These are phyloP conservation scores for Zygoascus meyerae DNA, from an alignment of 1,139 yeast genomes.

Conservation along the genomic window DNA sequence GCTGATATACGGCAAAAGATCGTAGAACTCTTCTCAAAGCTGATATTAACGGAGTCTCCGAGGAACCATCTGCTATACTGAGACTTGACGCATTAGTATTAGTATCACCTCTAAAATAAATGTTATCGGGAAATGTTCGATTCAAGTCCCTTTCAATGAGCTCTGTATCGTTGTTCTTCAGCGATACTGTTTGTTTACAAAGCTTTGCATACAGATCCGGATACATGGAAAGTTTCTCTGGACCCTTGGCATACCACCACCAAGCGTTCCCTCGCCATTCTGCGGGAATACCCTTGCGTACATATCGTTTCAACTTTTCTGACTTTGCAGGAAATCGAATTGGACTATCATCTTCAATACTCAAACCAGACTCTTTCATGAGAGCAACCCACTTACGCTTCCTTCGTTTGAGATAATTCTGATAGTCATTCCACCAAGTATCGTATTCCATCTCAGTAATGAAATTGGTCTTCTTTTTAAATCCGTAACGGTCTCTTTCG, in stretches of 20 bases:
- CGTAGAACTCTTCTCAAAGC: constrained; percentile 74
- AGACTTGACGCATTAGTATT: constrained; percentile 6
- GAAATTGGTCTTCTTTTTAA: constrained; percentile 56
- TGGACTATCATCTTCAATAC: constrained; percentile 29
- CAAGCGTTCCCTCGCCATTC: constrained; percentile 97
- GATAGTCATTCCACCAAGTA: constrained; percentile 65
- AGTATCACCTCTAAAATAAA: constrained; percentile 53
- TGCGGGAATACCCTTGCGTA: constrained; percentile 90
- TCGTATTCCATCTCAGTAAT: constrained; percentile 56
- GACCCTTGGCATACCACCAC: constrained; percentile 95
- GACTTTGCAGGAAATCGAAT: constrained; percentile 74
- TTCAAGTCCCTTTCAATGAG: constrained; percentile 89
- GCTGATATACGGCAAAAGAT: constrained; percentile 81
- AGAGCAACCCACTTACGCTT: constrained; percentile 69
- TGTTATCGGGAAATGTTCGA: constrained; percentile 91
- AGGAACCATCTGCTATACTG: not conserved
- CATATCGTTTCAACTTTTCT: constrained; percentile 71
- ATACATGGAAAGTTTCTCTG: constrained; percentile 62
- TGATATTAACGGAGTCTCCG: constrained; percentile 59
- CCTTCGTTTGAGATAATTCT: constrained; percentile 55
- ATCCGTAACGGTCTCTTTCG: constrained; percentile 72
- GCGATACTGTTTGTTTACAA: constrained; percentile 47
- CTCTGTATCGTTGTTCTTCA: constrained; percentile 68
- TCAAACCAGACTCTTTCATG: constrained; percentile 64
- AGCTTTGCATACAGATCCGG: constrained; percentile 68